Percentiles rank a stretch among this genome's conserved stretches.
Evolutionary conservation across 805 yeast species (phyloP).

Genomic region (Saccharomycopsis babjevae): DNA sequence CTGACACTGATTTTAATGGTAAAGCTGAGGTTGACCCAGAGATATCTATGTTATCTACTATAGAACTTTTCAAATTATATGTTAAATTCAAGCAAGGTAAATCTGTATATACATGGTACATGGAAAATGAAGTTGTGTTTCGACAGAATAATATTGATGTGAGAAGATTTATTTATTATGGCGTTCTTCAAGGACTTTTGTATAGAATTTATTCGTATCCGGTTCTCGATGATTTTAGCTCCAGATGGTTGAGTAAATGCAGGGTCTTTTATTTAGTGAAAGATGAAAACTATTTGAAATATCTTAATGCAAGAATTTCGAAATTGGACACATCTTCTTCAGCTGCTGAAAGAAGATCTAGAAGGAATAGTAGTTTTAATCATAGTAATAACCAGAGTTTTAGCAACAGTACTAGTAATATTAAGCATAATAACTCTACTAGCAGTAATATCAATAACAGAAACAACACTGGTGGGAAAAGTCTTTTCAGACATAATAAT

Average conservation of each 20-base stretch:
- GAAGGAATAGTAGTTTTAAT: background rate
- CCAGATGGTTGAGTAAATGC: conserved; percentile 16
- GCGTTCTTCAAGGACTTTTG: conserved; percentile 69
- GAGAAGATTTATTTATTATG: conserved; percentile 78
- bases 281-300: background rate
- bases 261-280: conserved; percentile 10
- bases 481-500: background rate
- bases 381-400: background rate
- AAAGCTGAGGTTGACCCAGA: background rate
- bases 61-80: conserved; percentile 10
- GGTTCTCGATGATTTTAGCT: conserved; percentile 32
- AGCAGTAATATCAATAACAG: background rate
- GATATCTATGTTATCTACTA: conserved; percentile 2
- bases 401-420: background rate
- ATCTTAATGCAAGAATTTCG: background rate
- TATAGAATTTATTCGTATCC: conserved; percentile 78
- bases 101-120: conserved; percentile 73
- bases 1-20: conserved; percentile 7
- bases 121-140: conserved; percentile 48
- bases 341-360: background rate
- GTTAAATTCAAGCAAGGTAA: conserved; percentile 61
- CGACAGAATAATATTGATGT: conserved; percentile 52
- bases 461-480: background rate
- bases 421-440: background rate
- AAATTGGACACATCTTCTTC: background rate